Base-by-base conservation (phyloP, 805 yeast species). In the Jamesozyma spencerorum region DNA sequence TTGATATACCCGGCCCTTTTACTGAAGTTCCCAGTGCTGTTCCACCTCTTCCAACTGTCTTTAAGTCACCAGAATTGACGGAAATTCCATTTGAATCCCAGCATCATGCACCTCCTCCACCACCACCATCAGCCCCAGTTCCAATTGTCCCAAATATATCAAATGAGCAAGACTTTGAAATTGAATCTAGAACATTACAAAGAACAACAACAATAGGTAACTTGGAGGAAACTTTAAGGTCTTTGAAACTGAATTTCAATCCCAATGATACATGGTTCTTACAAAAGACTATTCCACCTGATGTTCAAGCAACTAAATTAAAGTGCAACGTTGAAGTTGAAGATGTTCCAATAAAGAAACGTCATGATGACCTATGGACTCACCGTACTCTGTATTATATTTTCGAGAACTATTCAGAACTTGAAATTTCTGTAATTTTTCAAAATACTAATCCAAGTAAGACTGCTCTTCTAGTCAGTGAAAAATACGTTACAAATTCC, bases 341-440 rank as follows among this genome's bases (percentile, higher is more conserved):
- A 42, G 74, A 75, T 20, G 65, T 70, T 43, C 53, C 55, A 12
- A 63, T 80, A 6, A 48, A 48, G 12, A 83, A 81, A 52, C 73
- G 95, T 48, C 75, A 75, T 11, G 74, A 75, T 18, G 64, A 76
- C 32, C 47, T 45, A 2, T 46, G 64, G 39, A 62, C 68, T 4
- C 66, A 73, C 46, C 69, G 81, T 40, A 87, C 81, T 47, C 77
- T 82, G 47, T 85, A 85, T 54, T 68, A 86, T 12, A 61, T 87
- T 31, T 80, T 77, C 58, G 77, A 74, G 45, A 94, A 85, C 55
- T 77, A 81, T 48, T 74, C 92, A 1, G 85, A 80, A 49, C 65
- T 79, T 3, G 63, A 74, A 1, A 62, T 85, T 46, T 77, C 79
- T 37, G 62, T 83, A 4, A 67, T 71, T 18, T 85, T 67, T 51